Evolutionary conservation across 208 protist genomes (phyloP), one percentile per base, ranked within the genome.

Genomic region (Wallacemonas collosoma): DNA sequence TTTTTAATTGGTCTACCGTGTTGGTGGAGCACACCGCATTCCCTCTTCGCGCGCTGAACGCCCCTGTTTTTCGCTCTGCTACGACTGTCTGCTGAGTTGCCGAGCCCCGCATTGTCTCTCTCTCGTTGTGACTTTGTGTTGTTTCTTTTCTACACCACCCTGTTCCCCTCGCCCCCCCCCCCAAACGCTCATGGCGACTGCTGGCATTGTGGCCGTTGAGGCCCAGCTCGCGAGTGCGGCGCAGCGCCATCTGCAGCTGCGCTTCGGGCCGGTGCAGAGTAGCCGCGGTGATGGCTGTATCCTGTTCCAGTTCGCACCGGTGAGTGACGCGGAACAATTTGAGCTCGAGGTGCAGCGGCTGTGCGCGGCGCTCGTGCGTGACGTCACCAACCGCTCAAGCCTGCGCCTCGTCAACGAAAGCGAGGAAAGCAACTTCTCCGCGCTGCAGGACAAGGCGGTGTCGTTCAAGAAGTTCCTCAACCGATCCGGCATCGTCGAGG

Each of bases 161-260:
- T 26, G 0, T 26, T 26, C 26, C 26, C 26, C 26, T 0, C 26
- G 0, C 26, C 26, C 26, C 26, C 26, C 26, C 26, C 26, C 26
- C 26, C 26, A 26, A 26, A 26, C 26, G 26, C 26, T 68, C 35
- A 76, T 67, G 61, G 50, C 56, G 14, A 68, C 40, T 3, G 38
- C 78, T 12, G 82, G 85, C 40, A 72, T 90, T 60, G 79, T 95
- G 0, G 92, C 88, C 3, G 72, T 93, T 0, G 87, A 97, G 77
- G 89, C 89, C 12, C 90, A 93, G 65, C 73, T 97, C 12, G 70
- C 83, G 70, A 95, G 88, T 73, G 83, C 83, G 50, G 90, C 89
- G n/a, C 89, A 94, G 81, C 90, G 93, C n/a, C 87, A 95, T 72
- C 72, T 97, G 43, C 87, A 92, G 44, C 69, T 91, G 1, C 79